A percentile compares a stretch with the other conserved stretches of the same genome.
These are phyloP conservation scores for Ophiocordyceps camponoti-floridani DNA, from an alignment of 2,329 filamentous ascomycete genomes.

Conservation along the genomic window DNA sequence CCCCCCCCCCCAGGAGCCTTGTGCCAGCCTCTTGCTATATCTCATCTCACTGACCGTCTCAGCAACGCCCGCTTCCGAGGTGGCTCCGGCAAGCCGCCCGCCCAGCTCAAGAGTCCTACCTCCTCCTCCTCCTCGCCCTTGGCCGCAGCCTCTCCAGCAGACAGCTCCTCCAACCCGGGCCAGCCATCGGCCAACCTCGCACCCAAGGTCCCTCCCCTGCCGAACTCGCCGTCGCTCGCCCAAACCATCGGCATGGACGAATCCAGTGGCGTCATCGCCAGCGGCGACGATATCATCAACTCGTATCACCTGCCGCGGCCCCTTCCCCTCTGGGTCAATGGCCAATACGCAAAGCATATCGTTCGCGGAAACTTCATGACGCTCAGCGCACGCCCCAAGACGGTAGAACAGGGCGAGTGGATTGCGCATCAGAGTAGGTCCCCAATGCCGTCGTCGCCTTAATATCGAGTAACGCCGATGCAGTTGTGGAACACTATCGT, in stretches of 20 bases:
- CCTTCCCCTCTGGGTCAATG: conserved; percentile 57
- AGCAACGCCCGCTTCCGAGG: conserved; percentile 43
- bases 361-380: conserved; percentile 98
- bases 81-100: conserved; percentile 30
- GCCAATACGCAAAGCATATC: conserved; percentile 64
- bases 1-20: neutral
- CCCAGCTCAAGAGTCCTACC: conserved; percentile 33
- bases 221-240: conserved; percentile 44
- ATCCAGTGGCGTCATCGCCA: conserved; percentile 26
- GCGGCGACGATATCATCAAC: conserved; percentile 35
- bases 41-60: conserved; percentile 1
- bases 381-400: conserved; percentile 77
- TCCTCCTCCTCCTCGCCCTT: conserved; percentile 26
- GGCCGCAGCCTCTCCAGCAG: conserved; percentile 28
- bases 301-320: conserved; percentile 48
- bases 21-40: neutral
- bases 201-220: conserved; percentile 42
- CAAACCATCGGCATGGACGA: conserved; percentile 54
- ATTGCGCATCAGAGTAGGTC: conserved; percentile 74
- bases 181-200: conserved; percentile 33
- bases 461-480: neutral
- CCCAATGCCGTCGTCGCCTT: neutral
- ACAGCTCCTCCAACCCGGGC: conserved; percentile 24
- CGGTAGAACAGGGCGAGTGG: conserved; percentile 90
- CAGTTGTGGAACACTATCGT: conserved; percentile 85